Percentiles rank a stretch among this genome's conserved stretches.
These are phyloP conservation scores for Cryptococcus amylolentus DNA, from an alignment of 1,284 basidiomycete genomes.

Conservation along the genomic window DNA sequence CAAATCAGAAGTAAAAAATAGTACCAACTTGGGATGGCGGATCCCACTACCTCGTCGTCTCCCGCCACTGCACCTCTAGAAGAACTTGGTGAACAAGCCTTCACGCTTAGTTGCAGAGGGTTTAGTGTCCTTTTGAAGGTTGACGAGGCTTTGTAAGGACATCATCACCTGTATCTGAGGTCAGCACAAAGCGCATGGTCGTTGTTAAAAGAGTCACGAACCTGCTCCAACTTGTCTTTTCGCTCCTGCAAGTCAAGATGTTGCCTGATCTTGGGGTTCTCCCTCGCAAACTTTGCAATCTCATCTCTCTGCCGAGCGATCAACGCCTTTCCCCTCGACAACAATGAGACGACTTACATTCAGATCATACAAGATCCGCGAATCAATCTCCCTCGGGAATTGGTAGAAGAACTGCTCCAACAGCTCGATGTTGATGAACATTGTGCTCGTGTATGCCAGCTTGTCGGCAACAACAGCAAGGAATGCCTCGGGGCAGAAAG, in stretches of 20 bases:
- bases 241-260: slow-evolving; percentile 96
- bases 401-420: slow-evolving; percentile 99
- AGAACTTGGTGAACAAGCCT: slow-evolving; percentile 49
- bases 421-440: slow-evolving; percentile 98
- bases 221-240: slow-evolving; percentile 97
- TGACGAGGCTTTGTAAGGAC: slow-evolving; percentile 78
- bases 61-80: slow-evolving; percentile 11
- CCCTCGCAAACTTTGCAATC: slow-evolving; percentile 79
- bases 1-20: neutral
- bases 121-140: slow-evolving; percentile 68
- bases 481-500: slow-evolving; percentile 95
- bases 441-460: slow-evolving; percentile 88
- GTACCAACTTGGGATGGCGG: neutral
- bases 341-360: slow-evolving; percentile 53
- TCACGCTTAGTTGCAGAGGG: slow-evolving; percentile 20
- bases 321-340: neutral
- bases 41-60: neutral
- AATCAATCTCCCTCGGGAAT: slow-evolving; percentile 97
- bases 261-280: slow-evolving; percentile 79
- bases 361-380: slow-evolving; percentile 85
- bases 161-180: slow-evolving; percentile 67
- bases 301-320: slow-evolving; percentile 58
- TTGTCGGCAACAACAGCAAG: slow-evolving; percentile 95
- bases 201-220: slow-evolving; percentile 38
- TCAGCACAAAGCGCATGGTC: neutral